Evolutionary conservation across 441 rosid genomes (phyloP), one percentile per base, ranked within the genome.

Genomic region (Syzygium malaccense): DNA sequence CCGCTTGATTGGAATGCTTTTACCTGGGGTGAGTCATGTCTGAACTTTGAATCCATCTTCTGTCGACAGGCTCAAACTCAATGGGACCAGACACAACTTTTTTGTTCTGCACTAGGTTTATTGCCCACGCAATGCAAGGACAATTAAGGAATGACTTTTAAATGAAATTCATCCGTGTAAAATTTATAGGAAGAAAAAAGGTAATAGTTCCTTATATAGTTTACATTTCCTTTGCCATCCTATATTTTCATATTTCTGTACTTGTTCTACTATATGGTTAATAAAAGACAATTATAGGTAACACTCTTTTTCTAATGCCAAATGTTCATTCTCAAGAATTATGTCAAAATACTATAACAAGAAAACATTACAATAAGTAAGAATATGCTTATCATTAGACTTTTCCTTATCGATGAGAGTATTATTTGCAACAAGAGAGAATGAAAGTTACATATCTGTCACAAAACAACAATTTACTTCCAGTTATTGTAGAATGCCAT

Each of bases 1-100:
- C 92, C 99, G 96, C 92, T 94, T 97, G 93, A 97, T 95, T 90
- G 99, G 99, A 92, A 96, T 96, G 99, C 98, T 98, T 88, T 98
- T 97, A 87, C 99, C 99, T 60, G 98, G 98, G 97, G 99, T 97
- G 92, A 96, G 98, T 88, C 90, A 57, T 56, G 86, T 89, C 62
- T 87, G 48, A 62, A 89, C 86, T 56, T 41, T 85, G 85, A 68
- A 75, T 85, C 15, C 51, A 15, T 84, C 18, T 64, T 66, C 51
- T 53, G 37, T 30, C 17, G 4, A 12, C 18, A 41, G n/a, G 48
- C n/a, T 57, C 48, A 53, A 55, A 55, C n/a, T 53, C 58, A 55
- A 53, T 53, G 33, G 41, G 41, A 17, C 86, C 60, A n/a, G 60
- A 53, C 56, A 53, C n/a, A 28, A 32, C 2, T 3, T 9, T 45